Evolutionary conservation across 2,329 filamentous ascomycete species (phyloP), one percentile per base, ranked within the genome.

Genomic region (Pseudopyrenochaeta lycopersici): DNA sequence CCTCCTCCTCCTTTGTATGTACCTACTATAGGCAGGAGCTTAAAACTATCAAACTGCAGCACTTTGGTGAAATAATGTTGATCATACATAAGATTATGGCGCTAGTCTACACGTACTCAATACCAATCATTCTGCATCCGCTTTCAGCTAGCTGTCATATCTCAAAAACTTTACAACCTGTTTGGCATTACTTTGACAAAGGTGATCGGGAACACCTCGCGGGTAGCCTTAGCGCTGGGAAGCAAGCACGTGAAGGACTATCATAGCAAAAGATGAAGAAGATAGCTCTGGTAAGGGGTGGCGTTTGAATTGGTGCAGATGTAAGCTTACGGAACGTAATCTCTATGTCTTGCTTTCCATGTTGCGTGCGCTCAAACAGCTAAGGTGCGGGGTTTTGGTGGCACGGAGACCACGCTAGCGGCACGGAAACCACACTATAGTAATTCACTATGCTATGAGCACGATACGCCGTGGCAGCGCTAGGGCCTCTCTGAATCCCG

Each of bases 381-480:
- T 27, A 11, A 33, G 31, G n/a, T 11, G 31, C 12, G 11, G 31
- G 31, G 31, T 11, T 33, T 33, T 33, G 31, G 31, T 11, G 31
- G 31, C 31, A 33, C 31, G 41, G 15, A 32, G 21, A 38, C 2
- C 14, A 12, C 10, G 3, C 20, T 18, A 17, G 32, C 18, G 32
- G 44, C 44, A 46, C 44, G 18, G 32, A 27, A 17, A 39, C 44
- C 44, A 46, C 21, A 46, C 20, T 32, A 38, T n/a, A 38, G 32
- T 17, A 33, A 35, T 21, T 45, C 42, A 45, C n/a, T 15, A 45
- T 35, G 30, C 41, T 20, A 31, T 4, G 27, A 33, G 31, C 31
- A 4, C 5, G 11, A 12, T 33, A 33, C 41, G 41, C 41, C 27
- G 27, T 44, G 27, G 29, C 23, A 20, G 42, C 39, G 15, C 39